Evolutionary conservation across 208 protist genomes (phyloP).

Genomic region (Leishmania braziliensis): DNA sequence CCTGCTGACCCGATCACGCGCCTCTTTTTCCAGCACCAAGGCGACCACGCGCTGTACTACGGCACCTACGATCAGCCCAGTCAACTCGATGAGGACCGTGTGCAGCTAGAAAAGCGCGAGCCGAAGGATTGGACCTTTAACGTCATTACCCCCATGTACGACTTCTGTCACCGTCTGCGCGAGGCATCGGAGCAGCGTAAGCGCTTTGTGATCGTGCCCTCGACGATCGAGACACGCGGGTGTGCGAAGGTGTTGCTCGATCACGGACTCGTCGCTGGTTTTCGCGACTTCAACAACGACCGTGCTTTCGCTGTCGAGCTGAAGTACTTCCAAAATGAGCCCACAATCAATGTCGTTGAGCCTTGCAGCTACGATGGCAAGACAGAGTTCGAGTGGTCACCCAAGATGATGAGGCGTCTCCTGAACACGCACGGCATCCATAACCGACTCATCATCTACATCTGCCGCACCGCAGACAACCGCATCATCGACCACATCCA

Average conservation of each 20-base stretch:
- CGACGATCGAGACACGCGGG: slow-evolving; percentile 86
- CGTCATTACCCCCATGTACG: slow-evolving; percentile 82
- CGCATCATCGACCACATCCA: slow-evolving; percentile 91
- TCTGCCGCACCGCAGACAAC: slow-evolving; percentile 86
- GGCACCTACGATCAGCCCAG: slow-evolving; percentile 85
- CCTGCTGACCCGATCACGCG: slow-evolving; percentile 91
- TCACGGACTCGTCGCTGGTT: slow-evolving; percentile 88
- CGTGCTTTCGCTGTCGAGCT: slow-evolving; percentile 91
- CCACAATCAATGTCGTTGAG: slow-evolving; percentile 89
- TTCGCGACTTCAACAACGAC: slow-evolving; percentile 93
- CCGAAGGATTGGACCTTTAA: slow-evolving; percentile 75
- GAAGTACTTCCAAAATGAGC: slow-evolving; percentile 91
- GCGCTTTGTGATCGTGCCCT: slow-evolving; percentile 90
- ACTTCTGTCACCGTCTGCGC: slow-evolving; percentile 90
- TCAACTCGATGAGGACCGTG: slow-evolving; percentile 73
- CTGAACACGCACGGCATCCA: slow-evolving; percentile 88
- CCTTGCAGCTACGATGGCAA: slow-evolving; percentile 86
- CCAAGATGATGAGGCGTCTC: slow-evolving; percentile 91
- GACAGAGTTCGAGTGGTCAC: slow-evolving; percentile 92
- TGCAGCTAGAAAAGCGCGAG: slow-evolving; percentile 86
- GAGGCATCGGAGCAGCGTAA: slow-evolving; percentile 89
- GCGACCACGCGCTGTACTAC: slow-evolving; percentile 91
- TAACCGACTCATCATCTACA: slow-evolving; percentile 86
- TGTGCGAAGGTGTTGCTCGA: slow-evolving; percentile 87
- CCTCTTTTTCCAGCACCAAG: slow-evolving; percentile 93